These are phyloP conservation scores for grape (Vitis vinifera) DNA, from an alignment of 164 flowering plant genomes.

Conservation along the genomic window DNA sequence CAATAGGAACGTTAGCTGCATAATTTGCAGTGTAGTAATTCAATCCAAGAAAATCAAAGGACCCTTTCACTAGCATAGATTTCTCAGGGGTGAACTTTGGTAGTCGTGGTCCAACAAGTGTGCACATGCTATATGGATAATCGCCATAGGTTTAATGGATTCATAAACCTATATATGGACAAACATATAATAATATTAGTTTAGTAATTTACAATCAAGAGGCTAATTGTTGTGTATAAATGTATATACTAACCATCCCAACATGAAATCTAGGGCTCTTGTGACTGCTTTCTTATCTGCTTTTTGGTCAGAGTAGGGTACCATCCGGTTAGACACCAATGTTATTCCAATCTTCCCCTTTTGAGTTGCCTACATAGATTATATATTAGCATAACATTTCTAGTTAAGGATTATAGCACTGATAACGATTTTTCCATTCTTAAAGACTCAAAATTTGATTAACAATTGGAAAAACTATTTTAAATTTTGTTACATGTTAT, in stretches of 20 bases:
- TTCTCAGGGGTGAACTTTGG: constrained; percentile 11
- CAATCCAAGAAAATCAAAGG: constrained; percentile 18
- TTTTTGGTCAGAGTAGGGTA: neutral
- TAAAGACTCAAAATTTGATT: neutral
- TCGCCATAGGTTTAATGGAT: constrained; percentile 14
- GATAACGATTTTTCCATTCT: too few species aligned
- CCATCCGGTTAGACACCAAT: neutral
- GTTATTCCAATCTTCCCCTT: constrained; percentile 22
- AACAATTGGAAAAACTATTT: neutral
- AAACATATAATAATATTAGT: too few species aligned
- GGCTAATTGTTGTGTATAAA: too few species aligned
- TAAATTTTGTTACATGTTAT: too few species aligned
- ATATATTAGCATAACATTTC: too few species aligned
- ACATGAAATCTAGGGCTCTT: constrained; percentile 26
- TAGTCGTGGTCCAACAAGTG: constrained; percentile 4
- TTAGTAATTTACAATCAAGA: too few species aligned
- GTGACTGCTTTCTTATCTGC: constrained; percentile 1
- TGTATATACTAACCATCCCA: constrained; percentile 20
- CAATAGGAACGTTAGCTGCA: neutral
- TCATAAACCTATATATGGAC: constrained; percentile 4
- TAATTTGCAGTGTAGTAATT: constrained; percentile 16
- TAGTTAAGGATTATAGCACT: too few species aligned
- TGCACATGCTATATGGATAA: constrained; percentile 8
- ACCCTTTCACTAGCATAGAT: constrained; percentile 8
- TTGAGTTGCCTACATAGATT: constrained; percentile 10